A percentile compares a stretch with the other conserved stretches of the same genome.
Conservation (phyloP, 176 grass and related monocot genomes). For the Elymus sibiricus region DNA sequence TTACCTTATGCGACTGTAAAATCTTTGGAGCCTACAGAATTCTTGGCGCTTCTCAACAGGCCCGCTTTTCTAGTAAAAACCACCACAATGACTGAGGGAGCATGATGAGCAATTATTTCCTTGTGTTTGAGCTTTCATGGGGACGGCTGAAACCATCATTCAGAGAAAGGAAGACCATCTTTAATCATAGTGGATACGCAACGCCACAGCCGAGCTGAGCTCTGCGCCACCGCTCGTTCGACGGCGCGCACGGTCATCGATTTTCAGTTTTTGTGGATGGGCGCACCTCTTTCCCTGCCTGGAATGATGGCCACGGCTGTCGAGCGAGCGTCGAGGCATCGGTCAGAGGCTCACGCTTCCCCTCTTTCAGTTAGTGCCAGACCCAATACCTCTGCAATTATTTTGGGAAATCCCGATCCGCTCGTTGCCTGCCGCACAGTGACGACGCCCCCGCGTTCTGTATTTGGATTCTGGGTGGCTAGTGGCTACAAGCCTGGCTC, state of each 20-base stretch:
- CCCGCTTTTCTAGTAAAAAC: no score
- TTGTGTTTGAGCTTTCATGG: background rate
- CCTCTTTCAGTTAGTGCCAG: constrained; percentile 24
- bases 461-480: background rate
- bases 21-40: no score
- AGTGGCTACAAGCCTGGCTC: background rate
- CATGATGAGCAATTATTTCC: background rate
- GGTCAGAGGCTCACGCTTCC: background rate
- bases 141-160: background rate
- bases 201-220: background rate
- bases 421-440: background rate
- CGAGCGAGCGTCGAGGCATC: background rate
- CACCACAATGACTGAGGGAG: no score
- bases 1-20: no score
- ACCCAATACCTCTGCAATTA: constrained; percentile 28
- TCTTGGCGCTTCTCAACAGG: no score
- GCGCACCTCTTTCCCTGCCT: background rate
- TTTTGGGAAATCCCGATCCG: background rate
- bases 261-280: background rate
- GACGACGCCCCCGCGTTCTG: background rate
- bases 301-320: constrained; percentile 11
- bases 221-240: background rate
- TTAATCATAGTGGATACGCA: background rate
- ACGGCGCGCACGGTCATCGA: background rate
- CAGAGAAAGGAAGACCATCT: background rate